Base-by-base conservation (phyloP, 2,329 filamentous ascomycete species). In the Calonectria montana region DNA sequence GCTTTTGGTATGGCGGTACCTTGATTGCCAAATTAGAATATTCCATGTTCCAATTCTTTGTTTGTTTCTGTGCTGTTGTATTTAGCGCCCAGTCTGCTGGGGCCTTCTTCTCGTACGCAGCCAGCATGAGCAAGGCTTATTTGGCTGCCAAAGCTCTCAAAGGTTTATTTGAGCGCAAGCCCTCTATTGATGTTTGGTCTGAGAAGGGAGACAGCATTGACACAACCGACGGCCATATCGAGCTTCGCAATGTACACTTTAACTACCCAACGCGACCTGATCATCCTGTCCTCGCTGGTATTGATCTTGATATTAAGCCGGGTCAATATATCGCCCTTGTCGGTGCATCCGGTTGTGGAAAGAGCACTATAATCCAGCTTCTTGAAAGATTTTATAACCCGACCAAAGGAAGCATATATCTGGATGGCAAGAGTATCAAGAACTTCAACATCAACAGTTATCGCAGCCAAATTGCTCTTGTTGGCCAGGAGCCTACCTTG, bases 41-140 rank as follows among this genome's bases (percentile, higher is more conserved):
- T 31, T 45, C 69, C 6, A 63, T 75, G 48, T 75, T 75, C 29
- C 73, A 76, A 27, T 75, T 76, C 27, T 76, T 73, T 16, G 62
- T 65, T n/a, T 75, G 69, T 16, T 76, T 75, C 15, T 39, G 31
- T 0, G 48, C 69, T 13, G 35, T 76, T 1, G 55, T 75, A 78
- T 86, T 67, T 80, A 94, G 95, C 70, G 93, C 95, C 0, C 94
- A 98, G 82, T 95, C 94, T 5, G 95, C 95, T 1, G 95, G 95
- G 5, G 92, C 91, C 16, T 91, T 95, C 79, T 97, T 95, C 87
- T 94, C 91, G n/a, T 97, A 94, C 81, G 93, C 94, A 1, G 93
- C 94, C 2, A 94, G 97, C 77, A 96, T 96, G 91, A 91, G 93
- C 76, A 96, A 97, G 83, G 94, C 94, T 1, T 94, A 94, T 82